Evolutionary conservation across 306 rosid species (phyloP), one percentile per base, ranked within the genome.

Genomic region (Vigna radiata): DNA sequence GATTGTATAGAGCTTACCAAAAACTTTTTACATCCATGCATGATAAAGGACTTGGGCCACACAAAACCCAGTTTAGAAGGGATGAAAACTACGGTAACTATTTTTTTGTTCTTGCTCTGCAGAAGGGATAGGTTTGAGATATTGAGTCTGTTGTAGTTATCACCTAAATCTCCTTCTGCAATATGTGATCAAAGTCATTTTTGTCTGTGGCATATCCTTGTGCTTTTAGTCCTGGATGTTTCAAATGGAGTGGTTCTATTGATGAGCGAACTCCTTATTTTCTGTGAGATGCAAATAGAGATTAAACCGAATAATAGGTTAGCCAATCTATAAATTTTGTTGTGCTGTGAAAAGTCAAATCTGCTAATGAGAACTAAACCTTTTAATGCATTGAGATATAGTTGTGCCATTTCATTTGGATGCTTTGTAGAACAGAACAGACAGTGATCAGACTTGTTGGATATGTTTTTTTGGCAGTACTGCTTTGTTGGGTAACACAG

Each of bases 11-110:
- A 87, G 96, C 96, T 36, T 94, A 94, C 85, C 93, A 91, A 83
- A 94, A 89, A 47, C 86, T 94, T 82, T 91, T 86, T 82, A 83
- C 87, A 68, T 94, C 97, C 74, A 90, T 94, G 98, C 98, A 94
- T 59, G 94, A 89, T 29, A 84, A 81, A 86, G 98, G 93, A 84
- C 81, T 84, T 46, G 97, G 97, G 29, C 97, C 96, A 18, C 91
- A 94, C 90, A 91, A 91, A 86, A 94, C 98, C 59, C 96, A 90
- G 81, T 91, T 91, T 81, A 87, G 92, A 91, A 89, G 96, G 85
- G 98, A 94, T 76, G 98, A 94, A 76, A 83, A 90, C 79, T 90
- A 94, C 3, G 97, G 98, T 94, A 90, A 76, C 56, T 9, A 55
- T 52, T 78, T 70, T 75, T 49, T 61, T 12, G n/a, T 69, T 75